Base-by-base conservation (phyloP, 2,329 filamentous ascomycete species). In the Elsinoe perseae region DNA sequence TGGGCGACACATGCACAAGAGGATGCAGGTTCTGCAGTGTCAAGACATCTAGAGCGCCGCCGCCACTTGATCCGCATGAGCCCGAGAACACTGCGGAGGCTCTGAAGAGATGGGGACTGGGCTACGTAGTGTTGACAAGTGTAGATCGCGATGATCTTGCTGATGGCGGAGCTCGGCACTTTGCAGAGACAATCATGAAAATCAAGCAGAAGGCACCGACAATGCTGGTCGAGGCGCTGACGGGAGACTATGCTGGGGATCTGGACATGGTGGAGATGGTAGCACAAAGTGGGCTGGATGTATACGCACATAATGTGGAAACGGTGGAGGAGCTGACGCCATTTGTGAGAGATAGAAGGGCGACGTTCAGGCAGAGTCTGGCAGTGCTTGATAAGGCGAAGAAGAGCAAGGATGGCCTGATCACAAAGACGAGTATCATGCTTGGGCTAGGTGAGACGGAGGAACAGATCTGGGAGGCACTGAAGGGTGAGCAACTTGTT, bases 361-460 rank as follows among this genome's bases (percentile, higher is more conserved):
- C 93, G 1, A 95, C 84, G 4, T 98, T 96, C 75, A 77, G 86
- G 63, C 89, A 95, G 75, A 93, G 86, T 60, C 72, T 97, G 59
- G 77, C 76, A 28, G 91, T 98, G 6, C 74, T 98, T 59, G 79
- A 83, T 57, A 83, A 87, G 34, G 93, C 87, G 27, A 97, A 98
- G 78, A 79, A 82, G 59, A 82, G 86, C 1, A 82, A 81, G 58
- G 81, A 85, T 1, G 81, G 81, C 2, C 80, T 97, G 59, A 95
- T 98, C 65, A 98, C 93, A n/a, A 98, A 98, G 80, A 97, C 93
- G 1, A 95, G 89, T 64, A 83, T 98, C 61, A 98, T 98, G 93
- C 79, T 98, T 21, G 93, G 93, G 3, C 74, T 98, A 4, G 93
- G 93, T 10, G 93, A 98, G 78, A 90, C 85, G 23, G 91, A 97